Evolutionary conservation across 768 basidiomycete genomes (phyloP), one percentile per base, ranked within the genome.

Genomic region (Coprinopsis marcescibilis): DNA sequence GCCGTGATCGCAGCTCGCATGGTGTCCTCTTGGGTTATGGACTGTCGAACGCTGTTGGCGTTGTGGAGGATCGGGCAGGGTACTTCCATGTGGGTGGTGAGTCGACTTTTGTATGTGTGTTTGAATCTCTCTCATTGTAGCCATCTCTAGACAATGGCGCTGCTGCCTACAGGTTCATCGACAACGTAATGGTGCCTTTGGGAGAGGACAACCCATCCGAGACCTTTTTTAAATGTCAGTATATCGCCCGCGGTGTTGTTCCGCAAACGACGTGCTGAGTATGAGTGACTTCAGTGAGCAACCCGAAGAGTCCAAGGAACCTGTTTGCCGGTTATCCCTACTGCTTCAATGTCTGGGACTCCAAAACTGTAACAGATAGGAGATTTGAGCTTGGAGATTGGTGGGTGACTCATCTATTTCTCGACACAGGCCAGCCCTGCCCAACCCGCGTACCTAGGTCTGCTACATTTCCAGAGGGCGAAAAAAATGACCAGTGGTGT

Each of bases 191-290:
- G 11, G 13, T 26, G 7, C 26, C 38, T 30, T 30, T 54, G 15
- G 45, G 51, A 15, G 36, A 54, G 13, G 50, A 51, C 34, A 54
- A 54, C 36, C 53, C 53, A n/a, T 50, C 45, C 2, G 53, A 54
- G 24, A 23, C 20, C 3, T 12, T 54, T 7, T 50, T 30, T 24
- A 46, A 33, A 24, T 26, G 53, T 54, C 47, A 21, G 45, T 44
- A 20, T 25, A n/a, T 26, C 13, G 38, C 15, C 24, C 14, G 13
- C 21, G 13, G 6, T 15, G 23, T 17, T 14, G 8, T 30, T 33
- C n/a, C n/a, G 21, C 5, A 40, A 6, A 10, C 7, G 20, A 15
- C 4, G 3, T 33, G 35, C 17, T n/a, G 5, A 27, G 1, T 15
- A 14, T 17, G 4, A 26, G 12, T n/a, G 2, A 30, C 24, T 24